Conservation (phyloP, 768 basidiomycete species). For the Tulasnella sp. region DNA sequence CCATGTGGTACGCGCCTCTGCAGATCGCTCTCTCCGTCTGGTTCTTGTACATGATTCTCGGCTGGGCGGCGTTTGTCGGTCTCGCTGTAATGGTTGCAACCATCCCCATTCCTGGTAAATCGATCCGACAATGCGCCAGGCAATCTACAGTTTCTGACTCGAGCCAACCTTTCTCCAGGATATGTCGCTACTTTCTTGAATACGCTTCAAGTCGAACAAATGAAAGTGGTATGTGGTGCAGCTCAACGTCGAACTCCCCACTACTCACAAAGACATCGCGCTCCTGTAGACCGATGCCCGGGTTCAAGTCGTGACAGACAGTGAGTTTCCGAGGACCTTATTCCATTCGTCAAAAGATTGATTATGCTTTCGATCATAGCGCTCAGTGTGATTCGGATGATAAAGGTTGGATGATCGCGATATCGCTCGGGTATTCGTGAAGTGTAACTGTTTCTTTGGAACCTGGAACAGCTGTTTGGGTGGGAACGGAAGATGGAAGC, state of each 20-base stretch:
- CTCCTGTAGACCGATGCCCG: constrained; percentile 49
- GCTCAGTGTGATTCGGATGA: constrained; percentile 57
- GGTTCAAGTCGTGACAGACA: constrained; percentile 58
- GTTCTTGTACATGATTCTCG: constrained; percentile 47
- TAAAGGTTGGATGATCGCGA: constrained; percentile 42
- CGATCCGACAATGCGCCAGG: neutral
- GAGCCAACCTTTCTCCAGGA: constrained; percentile 5
- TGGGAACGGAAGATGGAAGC: constrained; percentile 48
- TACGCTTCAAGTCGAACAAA: constrained; percentile 46
- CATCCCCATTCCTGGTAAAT: constrained; percentile 53
- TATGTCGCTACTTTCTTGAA: constrained; percentile 49
- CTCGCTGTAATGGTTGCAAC: constrained; percentile 50
- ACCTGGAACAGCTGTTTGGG: constrained; percentile 45
- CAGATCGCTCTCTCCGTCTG: constrained; percentile 41
- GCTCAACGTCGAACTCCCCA: neutral
- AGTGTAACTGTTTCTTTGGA: neutral
- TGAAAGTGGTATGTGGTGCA: constrained; percentile 43
- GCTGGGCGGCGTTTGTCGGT: constrained; percentile 60
- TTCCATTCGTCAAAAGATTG: neutral
- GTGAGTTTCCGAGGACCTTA: constrained; percentile 37
- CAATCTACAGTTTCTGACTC: neutral
- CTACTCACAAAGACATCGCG: neutral
- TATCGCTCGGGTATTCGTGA: too few relatives aligned
- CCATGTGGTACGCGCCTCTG: constrained; percentile 41
- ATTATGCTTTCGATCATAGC: constrained; percentile 35